Evolutionary conservation across 306 rosid genomes (phyloP).

Genomic region (Heteromeles arbutifolia): DNA sequence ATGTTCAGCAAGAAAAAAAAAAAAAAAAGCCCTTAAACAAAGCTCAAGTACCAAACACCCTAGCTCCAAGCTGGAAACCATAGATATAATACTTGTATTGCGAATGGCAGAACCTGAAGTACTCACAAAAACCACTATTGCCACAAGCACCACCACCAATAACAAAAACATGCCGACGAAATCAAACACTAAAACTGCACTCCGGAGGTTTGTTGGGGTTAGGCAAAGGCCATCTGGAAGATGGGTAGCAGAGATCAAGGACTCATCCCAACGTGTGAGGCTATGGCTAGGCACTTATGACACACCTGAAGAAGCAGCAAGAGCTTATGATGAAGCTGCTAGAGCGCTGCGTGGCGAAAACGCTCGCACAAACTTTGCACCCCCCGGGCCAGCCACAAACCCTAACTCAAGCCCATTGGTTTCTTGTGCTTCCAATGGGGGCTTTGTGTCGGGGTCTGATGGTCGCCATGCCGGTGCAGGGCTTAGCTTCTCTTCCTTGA

Average conservation of each 20-base stretch:
- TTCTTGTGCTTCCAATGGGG: background rate
- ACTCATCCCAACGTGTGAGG: slow-evolving; percentile 77
- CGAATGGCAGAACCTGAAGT: slow-evolving; percentile 52
- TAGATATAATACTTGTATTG: background rate
- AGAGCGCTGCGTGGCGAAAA: slow-evolving; percentile 71
- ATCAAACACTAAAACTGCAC: slow-evolving; percentile 17
- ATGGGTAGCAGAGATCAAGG: slow-evolving; percentile 96
- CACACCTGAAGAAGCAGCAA: slow-evolving; percentile 84
- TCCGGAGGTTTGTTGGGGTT: slow-evolving; percentile 68
- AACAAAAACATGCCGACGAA: slow-evolving; percentile 11
- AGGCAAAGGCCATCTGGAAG: slow-evolving; percentile 87
- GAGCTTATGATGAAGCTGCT: slow-evolving; percentile 88
- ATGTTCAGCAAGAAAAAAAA: background rate
- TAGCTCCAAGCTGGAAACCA: background rate
- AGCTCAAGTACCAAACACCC: background rate
- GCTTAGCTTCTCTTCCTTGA: slow-evolving; percentile 62
- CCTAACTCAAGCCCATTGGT: slow-evolving; percentile 10
- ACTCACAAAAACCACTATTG: slow-evolving; percentile 30
- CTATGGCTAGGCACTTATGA: slow-evolving; percentile 93
- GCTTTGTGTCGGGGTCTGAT: slow-evolving; percentile 2
- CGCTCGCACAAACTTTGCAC: slow-evolving; percentile 71
- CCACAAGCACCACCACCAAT: slow-evolving; percentile 3
- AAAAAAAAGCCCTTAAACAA: background rate
- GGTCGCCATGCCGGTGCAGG: slow-evolving; percentile 19
- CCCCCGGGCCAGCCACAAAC: background rate